Evolutionary conservation across 1,284 basidiomycete genomes (phyloP), one percentile per base, ranked within the genome.

Genomic region (Amylostereum chailletii): DNA sequence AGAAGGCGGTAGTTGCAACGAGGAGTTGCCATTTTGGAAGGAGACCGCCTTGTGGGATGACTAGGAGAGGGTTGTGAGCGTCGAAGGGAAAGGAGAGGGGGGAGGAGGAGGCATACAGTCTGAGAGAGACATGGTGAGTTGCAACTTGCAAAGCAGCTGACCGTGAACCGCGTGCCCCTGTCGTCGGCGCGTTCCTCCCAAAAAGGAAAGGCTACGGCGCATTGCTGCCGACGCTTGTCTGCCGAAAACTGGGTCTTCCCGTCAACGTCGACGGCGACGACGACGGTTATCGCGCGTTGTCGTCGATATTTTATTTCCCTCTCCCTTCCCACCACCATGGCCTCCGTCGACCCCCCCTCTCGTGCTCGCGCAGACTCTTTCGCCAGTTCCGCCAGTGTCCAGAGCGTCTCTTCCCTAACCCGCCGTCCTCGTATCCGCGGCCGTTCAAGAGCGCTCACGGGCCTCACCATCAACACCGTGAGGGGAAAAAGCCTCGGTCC

Each of bases 21-120:
- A 94, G 58, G 43, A 94, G 76, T 63, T 93, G 86, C 90, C 92
- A 95, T 65, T 82, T 79, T 1, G 90, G 87, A 6, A 96, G 77
- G 60, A 76, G 71, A n/a, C 90, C 91, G 2, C 71, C 66, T 51
- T 76, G 65, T 0, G 86, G 87, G 10, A 90, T 67, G 56, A 70
- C 81, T 84, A 50, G 6, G 34, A 30, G 19, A 8, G 38, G 26
- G 7, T 10, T 43, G 19, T 10, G 27, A 29, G 9, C 8, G 29
- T 2, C 29, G 34, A 30, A 34, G 34, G 26, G 7, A 26, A 9
- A 10, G 7, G 8, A 5, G 11, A 19, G 30, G 27, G 37, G 30
- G 37, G 34, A 33, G 19, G 33, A 10, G 42, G n/a, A 50, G 54
- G 5, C 33, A 56, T 51, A 45, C 19, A 41, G 42, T 51, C 50